A percentile compares a stretch with the other conserved stretches of the same genome.
Evolutionary conservation across 169 alveolate species (phyloP).

Genomic region (Plasmodium gonderi): DNA sequence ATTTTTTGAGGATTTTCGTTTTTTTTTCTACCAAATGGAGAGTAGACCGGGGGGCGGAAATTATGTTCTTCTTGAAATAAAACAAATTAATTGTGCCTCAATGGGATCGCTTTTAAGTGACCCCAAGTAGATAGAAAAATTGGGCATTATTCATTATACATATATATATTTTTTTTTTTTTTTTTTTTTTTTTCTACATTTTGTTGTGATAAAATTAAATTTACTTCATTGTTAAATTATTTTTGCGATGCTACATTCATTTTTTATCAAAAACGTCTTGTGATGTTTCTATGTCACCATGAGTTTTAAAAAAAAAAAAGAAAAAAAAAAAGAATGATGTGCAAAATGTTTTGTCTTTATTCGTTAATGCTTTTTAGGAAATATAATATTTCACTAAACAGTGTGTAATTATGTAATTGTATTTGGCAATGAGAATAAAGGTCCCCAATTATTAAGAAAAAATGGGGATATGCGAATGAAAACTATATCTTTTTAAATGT

Average conservation of each 20-base stretch:
- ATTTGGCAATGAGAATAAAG: not conserved
- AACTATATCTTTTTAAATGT: not conserved
- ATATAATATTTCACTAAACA: not conserved
- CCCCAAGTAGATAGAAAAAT: not conserved
- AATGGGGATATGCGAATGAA: constrained; percentile 1
- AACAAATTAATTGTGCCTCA: not conserved
- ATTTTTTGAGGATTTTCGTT: not conserved
- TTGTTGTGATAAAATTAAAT: not conserved
- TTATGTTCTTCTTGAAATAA: not conserved
- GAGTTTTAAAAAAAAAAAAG: not conserved
- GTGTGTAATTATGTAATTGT: not conserved
- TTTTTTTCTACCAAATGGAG: not conserved
- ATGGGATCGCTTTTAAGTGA: not conserved
- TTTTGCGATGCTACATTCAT: not conserved
- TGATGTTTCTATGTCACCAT: not conserved
- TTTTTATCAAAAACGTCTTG: not conserved
- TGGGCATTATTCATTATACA: not conserved
- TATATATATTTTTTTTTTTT: not conserved
- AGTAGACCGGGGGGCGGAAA: not conserved
- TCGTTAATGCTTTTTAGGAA: not conserved
- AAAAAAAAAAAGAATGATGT: not conserved
- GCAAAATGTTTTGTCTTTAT: constrained; percentile 8
- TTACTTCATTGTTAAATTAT: not conserved
- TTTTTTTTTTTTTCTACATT: not conserved
- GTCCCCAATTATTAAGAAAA: not conserved